These are phyloP conservation scores for Dichomitus squalens DNA, from an alignment of 1,284 basidiomycete genomes.

Conservation along the genomic window DNA sequence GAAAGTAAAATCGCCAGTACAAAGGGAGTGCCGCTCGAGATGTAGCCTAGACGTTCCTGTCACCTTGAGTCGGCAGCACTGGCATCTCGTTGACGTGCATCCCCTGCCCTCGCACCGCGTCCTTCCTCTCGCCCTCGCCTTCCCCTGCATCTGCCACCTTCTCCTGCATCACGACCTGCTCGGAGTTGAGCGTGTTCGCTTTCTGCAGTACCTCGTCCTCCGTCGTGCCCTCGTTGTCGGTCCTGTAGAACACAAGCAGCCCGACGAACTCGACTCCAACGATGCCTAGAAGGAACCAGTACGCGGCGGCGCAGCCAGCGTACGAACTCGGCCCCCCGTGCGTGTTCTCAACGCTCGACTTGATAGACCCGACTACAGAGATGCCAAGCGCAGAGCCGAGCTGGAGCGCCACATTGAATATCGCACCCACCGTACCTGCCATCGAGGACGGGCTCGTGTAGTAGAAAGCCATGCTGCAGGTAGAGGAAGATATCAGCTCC, in stretches of 20 bases:
- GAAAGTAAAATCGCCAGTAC: no score
- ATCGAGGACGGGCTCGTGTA: constrained; percentile 46
- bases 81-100: no score
- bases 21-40: no score
- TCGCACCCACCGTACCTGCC: constrained; percentile 56
- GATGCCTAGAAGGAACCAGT: constrained; percentile 52
- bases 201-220: constrained; percentile 12
- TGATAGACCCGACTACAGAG: constrained; percentile 49
- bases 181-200: constrained; percentile 12
- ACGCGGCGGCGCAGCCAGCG: constrained; percentile 46
- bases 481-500: not conserved
- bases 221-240: constrained; percentile 21
- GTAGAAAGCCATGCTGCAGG: constrained; percentile 52
- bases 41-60: no score
- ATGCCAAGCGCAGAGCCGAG: constrained; percentile 52
- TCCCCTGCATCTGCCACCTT: constrained; percentile 3
- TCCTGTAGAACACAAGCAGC: constrained; percentile 42
- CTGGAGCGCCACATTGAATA: constrained; percentile 57
- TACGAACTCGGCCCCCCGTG: constrained; percentile 37
- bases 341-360: constrained; percentile 43
- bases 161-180: constrained; percentile 9
- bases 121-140: constrained; percentile 1
- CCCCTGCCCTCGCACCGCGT: no score
- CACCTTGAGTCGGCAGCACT: no score
- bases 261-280: constrained; percentile 37